phyloP scores from a whole-genome alignment of 2,329 filamentous ascomycete species.

The Emmonsiellopsis sp. region DNA sequence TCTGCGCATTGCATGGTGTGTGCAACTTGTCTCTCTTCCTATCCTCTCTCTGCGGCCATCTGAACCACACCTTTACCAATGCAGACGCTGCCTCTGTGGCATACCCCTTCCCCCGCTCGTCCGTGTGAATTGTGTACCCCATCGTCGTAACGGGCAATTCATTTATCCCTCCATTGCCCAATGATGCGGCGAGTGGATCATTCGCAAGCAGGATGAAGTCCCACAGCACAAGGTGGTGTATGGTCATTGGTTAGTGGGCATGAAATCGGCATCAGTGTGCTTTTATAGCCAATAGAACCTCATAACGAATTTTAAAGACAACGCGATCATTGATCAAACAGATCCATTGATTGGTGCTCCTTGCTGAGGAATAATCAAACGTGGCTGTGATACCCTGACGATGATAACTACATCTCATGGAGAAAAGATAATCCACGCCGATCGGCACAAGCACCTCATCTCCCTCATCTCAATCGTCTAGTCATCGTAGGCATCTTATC shows the following conservation, averaged over 20 bases:
- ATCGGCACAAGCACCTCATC: no score
- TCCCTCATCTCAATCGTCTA: no score
- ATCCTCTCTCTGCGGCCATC: conserved; percentile 2
- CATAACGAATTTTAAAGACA: no score
- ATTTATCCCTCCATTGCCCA: conserved; percentile 9
- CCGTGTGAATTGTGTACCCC: conserved; percentile 8
- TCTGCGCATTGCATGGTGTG: background rate
- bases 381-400: no score
- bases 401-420: no score
- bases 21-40: background rate
- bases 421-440: no score
- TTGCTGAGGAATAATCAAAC: no score
- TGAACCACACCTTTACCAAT: conserved; percentile 10
- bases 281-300: no score
- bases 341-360: no score
- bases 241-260: conserved; percentile 1
- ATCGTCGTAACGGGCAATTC: conserved; percentile 9
- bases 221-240: conserved; percentile 3
- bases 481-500: no score
- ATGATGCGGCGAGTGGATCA: conserved; percentile 6
- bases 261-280: background rate
- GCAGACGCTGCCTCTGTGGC: conserved; percentile 8
- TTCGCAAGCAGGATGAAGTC: conserved; percentile 3
- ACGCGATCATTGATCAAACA: no score
- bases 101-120: conserved; percentile 10